A percentile compares a stretch with the other conserved stretches of the same genome.
phyloP scores from a whole-genome alignment of 2,329 filamentous ascomycete species.

The Hansfordia pulvinata region DNA sequence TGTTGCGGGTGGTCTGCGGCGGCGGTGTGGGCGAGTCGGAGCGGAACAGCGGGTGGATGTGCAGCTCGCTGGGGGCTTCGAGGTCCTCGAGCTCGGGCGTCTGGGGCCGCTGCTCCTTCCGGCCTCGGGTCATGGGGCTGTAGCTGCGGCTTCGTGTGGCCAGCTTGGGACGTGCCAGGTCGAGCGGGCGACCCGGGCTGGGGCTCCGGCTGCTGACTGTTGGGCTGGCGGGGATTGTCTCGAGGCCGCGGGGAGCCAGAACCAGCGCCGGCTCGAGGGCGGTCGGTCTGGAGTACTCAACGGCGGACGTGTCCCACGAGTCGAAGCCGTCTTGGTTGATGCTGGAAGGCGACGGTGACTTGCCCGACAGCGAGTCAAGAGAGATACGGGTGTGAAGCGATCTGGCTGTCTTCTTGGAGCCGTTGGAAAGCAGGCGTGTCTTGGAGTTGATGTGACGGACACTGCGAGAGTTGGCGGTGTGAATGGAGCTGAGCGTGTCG shows the following conservation, averaged over 20 bases:
- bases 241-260: slow-evolving; percentile 39
- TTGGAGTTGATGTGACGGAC: slow-evolving; percentile 43
- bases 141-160: slow-evolving; percentile 35
- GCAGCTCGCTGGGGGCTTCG: slow-evolving; percentile 40
- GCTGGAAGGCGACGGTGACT: slow-evolving; percentile 11
- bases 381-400: background rate
- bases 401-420: slow-evolving; percentile 16
- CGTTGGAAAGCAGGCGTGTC: slow-evolving; percentile 34
- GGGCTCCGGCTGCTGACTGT: slow-evolving; percentile 42
- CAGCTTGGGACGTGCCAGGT: slow-evolving; percentile 35
- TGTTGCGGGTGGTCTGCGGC: slow-evolving; percentile 52
- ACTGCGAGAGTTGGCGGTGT: slow-evolving; percentile 30
- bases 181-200: slow-evolving; percentile 47
- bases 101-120: slow-evolving; percentile 24
- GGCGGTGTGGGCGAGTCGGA: slow-evolving; percentile 57
- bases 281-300: slow-evolving; percentile 48
- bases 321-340: slow-evolving; percentile 52
- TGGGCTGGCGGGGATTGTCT: slow-evolving; percentile 58
- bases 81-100: slow-evolving; percentile 9
- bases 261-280: slow-evolving; percentile 33
- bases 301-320: slow-evolving; percentile 59
- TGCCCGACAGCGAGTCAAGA: slow-evolving; percentile 1
- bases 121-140: slow-evolving; percentile 26
- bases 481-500: slow-evolving; percentile 31
- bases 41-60: slow-evolving; percentile 69